Base-by-base conservation (phyloP, 2,329 filamentous ascomycete species). In the Fusarium sp. region DNA sequence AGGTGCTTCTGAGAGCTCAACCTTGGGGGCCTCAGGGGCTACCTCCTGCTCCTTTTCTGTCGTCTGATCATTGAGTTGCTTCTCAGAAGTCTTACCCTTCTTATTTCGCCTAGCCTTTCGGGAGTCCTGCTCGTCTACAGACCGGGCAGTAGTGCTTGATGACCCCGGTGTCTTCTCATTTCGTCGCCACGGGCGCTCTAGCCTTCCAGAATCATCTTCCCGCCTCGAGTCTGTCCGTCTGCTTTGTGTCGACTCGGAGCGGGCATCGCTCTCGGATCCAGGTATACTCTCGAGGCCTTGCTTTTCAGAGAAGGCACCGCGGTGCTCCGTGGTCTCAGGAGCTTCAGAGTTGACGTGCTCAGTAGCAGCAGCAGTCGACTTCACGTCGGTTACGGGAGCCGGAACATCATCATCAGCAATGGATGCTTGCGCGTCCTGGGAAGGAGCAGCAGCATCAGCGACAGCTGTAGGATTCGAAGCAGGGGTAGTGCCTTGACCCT, bases 1-100 rank as follows among this genome's bases (percentile, higher is more conserved):
- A 36, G 94, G 93, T 24, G 96, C 96, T 69, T 96, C 94, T 53
- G 92, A 92, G 47, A 98, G 86, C 77, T 92, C 89, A 50, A 90
- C 84, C 77, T 91, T 90, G 76, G 89, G 85, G 20, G 85, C 85
- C 69, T 89, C 84, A 30, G 75, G 79, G 36, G 70, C 76, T 20
- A 73, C 59, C 56, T 81, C 80, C 41, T 89, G 87, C 75, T 89
- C 89, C 76, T 91, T 89, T 74, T 91, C 90, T 50, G 80, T 79
- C 24, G 86, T 84, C 60, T 91, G 89, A 30, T 89, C 87, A 39
- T 82, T 81, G 50, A 86, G 80, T 58, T 81, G 76, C 74, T 84
- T 83, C 50, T 84, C 81, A 26, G 82, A 77, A 60, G 83, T 80
- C 69, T 86, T 86, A 69, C 85, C 81, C 81, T 92, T 92, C 81